Evolutionary conservation across 179 eudicot species (phyloP).

Genomic region (Pouteria campechiana): DNA sequence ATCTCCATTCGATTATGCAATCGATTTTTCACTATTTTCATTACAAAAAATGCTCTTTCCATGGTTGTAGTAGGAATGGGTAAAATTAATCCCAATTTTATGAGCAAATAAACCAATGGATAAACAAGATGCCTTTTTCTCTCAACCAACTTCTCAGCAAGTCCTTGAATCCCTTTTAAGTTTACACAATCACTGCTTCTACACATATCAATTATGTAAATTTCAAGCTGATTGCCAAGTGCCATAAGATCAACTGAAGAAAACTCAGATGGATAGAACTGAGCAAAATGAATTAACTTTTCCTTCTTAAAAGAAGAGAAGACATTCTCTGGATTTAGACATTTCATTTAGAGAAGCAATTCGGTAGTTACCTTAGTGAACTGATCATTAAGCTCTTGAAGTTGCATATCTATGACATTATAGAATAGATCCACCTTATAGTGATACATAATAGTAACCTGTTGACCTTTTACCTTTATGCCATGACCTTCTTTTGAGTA

Average conservation of each 20-base stretch:
- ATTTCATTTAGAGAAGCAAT: constrained; percentile 9
- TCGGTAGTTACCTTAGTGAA: constrained; percentile 10
- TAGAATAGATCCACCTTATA: constrained; percentile 5
- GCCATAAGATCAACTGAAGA: neutral
- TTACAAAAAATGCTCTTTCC: constrained; percentile 1
- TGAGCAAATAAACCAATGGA: constrained; percentile 3
- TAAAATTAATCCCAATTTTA: constrained; percentile 9
- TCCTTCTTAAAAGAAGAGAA: constrained; percentile 9
- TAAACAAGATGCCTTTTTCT: constrained; percentile 1
- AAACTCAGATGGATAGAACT: constrained; percentile 12
- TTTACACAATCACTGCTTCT: neutral
- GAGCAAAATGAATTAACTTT: neutral
- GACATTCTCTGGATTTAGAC: constrained; percentile 4
- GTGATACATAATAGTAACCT: constrained; percentile 1
- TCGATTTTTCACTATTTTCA: neutral
- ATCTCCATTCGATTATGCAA: neutral
- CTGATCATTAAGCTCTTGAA: constrained; percentile 7
- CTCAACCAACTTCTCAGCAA: constrained; percentile 8
- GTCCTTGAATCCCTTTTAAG: neutral
- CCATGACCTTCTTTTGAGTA: neutral
- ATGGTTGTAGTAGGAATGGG: neutral
- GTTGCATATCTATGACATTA: neutral
- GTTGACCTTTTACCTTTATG: neutral
- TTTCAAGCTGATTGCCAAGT: constrained; percentile 1
- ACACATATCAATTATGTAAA: constrained; percentile 5